These are phyloP conservation scores for Achlya hypogyna DNA, from an alignment of 352 stramenopile species.

Conservation along the genomic window DNA sequence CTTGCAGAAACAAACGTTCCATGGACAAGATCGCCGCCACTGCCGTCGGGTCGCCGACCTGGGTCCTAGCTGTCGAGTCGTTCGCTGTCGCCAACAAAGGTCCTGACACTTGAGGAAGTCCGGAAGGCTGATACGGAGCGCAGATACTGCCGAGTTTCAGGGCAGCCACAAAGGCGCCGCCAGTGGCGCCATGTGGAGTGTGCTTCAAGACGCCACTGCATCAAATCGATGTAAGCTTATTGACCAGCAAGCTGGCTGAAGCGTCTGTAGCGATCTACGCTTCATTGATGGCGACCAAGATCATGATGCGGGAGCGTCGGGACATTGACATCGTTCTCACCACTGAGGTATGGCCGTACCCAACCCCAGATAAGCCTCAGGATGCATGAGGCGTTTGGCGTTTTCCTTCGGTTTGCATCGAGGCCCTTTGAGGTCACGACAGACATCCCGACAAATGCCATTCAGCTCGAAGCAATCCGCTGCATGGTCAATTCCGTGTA, in stretches of 20 bases:
- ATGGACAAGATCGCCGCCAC: not conserved
- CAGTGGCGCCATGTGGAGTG: no score
- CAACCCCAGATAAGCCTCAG: not conserved
- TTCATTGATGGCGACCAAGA: not conserved
- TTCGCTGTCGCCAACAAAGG: not conserved
- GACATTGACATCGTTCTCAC: conserved; percentile 7
- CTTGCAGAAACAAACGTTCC: not conserved
- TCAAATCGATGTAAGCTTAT: no score
- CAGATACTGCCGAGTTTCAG: no score
- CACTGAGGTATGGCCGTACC: not conserved
- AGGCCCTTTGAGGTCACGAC: not conserved
- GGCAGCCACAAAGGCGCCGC: no score
- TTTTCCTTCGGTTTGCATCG: not conserved
- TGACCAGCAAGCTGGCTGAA: not conserved
- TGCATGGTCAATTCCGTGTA: conserved; percentile 15
- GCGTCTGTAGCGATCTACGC: not conserved
- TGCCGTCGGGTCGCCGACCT: not conserved
- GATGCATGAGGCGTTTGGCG: conserved; percentile 9
- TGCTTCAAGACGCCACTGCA: not conserved
- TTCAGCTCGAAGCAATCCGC: conserved; percentile 1
- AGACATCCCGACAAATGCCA: not conserved
- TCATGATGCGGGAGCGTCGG: conserved; percentile 5
- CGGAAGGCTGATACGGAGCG: no score
- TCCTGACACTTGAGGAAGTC: no score
- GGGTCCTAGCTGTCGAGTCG: not conserved